Conservation (phyloP, 306 rosid genomes). For the Malus orientalis region DNA sequence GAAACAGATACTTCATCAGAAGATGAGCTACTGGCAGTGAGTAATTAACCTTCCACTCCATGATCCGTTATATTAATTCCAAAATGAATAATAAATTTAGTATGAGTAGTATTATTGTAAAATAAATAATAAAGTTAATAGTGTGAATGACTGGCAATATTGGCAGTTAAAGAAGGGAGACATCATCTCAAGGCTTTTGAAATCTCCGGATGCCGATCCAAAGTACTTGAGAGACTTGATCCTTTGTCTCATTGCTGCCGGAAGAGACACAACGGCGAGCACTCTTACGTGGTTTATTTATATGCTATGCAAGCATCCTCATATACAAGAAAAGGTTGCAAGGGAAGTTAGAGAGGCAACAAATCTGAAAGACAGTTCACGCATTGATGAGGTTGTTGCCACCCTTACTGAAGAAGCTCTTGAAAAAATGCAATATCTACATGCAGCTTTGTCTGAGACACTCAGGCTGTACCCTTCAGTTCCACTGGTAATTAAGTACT, state of each 20-base stretch:
- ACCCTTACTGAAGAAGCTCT: slow-evolving; percentile 32
- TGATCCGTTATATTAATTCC: neutral
- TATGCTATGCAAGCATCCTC: slow-evolving; percentile 44
- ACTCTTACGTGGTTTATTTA: slow-evolving; percentile 47
- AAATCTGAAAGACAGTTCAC: neutral
- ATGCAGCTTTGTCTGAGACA: slow-evolving; percentile 49
- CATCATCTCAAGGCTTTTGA: slow-evolving; percentile 43
- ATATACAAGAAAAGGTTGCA: slow-evolving; percentile 43
- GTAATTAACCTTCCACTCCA: neutral
- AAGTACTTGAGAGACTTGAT: slow-evolving; percentile 40
- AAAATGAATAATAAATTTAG: neutral
- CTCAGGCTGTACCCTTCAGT: slow-evolving; percentile 56
- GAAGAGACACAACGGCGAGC: slow-evolving; percentile 33
- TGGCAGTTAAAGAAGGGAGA: slow-evolving; percentile 27
- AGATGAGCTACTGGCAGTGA: slow-evolving; percentile 1
- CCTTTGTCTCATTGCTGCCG: slow-evolving; percentile 7
- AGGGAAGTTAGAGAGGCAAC: slow-evolving; percentile 34
- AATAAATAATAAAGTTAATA: no score
- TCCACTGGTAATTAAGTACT: slow-evolving; percentile 33
- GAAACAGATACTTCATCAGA: neutral
- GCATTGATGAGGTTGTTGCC: slow-evolving; percentile 26
- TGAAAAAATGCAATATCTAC: slow-evolving; percentile 48
- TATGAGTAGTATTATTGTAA: no score
- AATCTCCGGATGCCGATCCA: slow-evolving; percentile 28
- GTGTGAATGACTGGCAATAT: neutral